These are phyloP conservation scores for Diaporthe citriasiana DNA, from an alignment of 2,329 filamentous ascomycete genomes.

Conservation along the genomic window DNA sequence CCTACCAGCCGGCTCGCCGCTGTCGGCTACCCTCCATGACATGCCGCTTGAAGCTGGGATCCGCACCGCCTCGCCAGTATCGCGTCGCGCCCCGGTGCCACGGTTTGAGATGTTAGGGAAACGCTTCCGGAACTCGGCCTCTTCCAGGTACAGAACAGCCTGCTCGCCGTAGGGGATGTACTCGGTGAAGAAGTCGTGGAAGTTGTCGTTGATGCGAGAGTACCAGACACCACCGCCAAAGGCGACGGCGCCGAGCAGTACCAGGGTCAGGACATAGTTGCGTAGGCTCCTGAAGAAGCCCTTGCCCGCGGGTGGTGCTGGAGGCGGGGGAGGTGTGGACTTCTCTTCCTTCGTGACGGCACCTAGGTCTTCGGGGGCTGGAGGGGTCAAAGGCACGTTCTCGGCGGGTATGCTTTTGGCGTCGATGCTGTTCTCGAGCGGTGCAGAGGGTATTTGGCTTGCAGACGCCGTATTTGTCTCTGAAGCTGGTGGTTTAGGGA, in stretches of 20 bases:
- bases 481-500: conserved; percentile 66
- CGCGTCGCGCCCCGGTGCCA: conserved; percentile 65
- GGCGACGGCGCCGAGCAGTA: conserved; percentile 81
- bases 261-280: conserved; percentile 81
- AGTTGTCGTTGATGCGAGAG: conserved; percentile 94
- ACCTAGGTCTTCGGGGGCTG: conserved; percentile 51
- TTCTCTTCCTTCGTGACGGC: conserved; percentile 26
- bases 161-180: conserved; percentile 96
- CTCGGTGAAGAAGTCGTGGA: conserved; percentile 98
- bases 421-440: conserved; percentile 54
- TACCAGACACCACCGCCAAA: conserved; percentile 94
- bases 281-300: conserved; percentile 79
- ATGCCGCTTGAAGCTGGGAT: conserved; percentile 90
- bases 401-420: conserved; percentile 55
- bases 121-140: conserved; percentile 90
- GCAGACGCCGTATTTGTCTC: conserved; percentile 66
- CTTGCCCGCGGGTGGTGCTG: conserved; percentile 62
- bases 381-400: conserved; percentile 58
- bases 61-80: conserved; percentile 79
- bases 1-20: conserved; percentile 67
- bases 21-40: conserved; percentile 81
- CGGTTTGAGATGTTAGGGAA: conserved; percentile 70
- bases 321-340: conserved; percentile 54
- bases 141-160: conserved; percentile 94
- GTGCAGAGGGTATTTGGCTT: conserved; percentile 55